These are phyloP conservation scores for Mycena capillaripes DNA, from an alignment of 768 basidiomycete genomes.

Conservation along the genomic window DNA sequence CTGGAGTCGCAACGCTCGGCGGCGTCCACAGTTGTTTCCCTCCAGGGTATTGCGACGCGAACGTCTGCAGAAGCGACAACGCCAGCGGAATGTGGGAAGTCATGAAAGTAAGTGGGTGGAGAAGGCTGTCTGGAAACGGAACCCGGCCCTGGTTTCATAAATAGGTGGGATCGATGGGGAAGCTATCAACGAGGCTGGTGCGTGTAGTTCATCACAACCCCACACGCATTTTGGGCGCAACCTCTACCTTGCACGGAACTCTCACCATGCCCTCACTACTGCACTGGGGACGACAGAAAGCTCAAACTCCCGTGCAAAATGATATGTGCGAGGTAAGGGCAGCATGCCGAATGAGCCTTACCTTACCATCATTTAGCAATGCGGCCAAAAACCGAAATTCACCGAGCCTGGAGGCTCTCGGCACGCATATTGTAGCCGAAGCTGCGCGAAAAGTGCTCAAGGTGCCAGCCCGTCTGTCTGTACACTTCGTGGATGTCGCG, in stretches of 20 bases:
- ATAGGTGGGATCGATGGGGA: conserved; percentile 33
- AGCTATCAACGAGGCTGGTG: conserved; percentile 52
- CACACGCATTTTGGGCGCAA: conserved; percentile 35
- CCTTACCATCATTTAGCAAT: conserved; percentile 55
- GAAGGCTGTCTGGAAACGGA: conserved; percentile 32
- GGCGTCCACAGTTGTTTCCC: conserved; percentile 48
- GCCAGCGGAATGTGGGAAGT: conserved; percentile 61
- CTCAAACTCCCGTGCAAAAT: conserved; percentile 45
- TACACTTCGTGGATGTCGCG: conserved; percentile 64
- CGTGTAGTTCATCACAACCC: conserved; percentile 42
- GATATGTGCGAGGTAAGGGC: conserved; percentile 61
- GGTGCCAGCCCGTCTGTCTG: conserved; percentile 58
- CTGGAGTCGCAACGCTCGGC: conserved; percentile 33
- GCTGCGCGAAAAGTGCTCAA: conserved; percentile 66
- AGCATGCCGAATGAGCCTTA: conserved; percentile 18
- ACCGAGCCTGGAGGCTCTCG: conserved; percentile 67
- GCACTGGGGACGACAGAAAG: conserved; percentile 54
- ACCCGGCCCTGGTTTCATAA: conserved; percentile 38
- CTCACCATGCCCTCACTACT: conserved; percentile 57
- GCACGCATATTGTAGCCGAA: conserved; percentile 73
- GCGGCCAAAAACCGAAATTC: conserved; percentile 72
- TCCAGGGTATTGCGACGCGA: conserved; percentile 53
- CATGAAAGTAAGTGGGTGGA: conserved; percentile 43
- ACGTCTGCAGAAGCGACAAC: conserved; percentile 56
- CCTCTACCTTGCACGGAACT: conserved; percentile 40